phyloP scores from a whole-genome alignment of 495 filamentous ascomycete species.

The Aspergillus diversus region DNA sequence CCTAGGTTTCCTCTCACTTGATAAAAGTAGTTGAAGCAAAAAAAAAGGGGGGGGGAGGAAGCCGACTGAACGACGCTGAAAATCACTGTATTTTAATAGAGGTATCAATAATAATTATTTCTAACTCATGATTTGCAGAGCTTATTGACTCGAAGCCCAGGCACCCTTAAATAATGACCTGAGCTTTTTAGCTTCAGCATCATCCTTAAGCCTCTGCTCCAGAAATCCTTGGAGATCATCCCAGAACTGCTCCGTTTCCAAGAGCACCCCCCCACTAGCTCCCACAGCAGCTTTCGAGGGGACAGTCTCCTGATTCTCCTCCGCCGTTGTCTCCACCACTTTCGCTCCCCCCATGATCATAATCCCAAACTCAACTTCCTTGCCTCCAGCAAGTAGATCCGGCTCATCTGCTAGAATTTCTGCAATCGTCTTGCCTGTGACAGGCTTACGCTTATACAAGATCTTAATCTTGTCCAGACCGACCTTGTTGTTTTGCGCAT shows the following conservation, averaged over 20 bases:
- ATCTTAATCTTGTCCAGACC: constrained; percentile 76
- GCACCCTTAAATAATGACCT: constrained; percentile 68
- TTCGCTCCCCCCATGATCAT: constrained; percentile 79
- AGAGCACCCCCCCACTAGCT: constrained; percentile 57
- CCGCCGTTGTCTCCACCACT: constrained; percentile 33
- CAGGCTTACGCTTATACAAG: constrained; percentile 80
- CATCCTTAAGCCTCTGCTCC: constrained; percentile 74
- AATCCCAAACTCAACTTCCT: constrained; percentile 70
- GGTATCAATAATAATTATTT: constrained; percentile 7
- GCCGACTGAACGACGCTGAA: too few species aligned
- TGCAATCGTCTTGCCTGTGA: constrained; percentile 59
- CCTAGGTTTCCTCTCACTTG: background rate
- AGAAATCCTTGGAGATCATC: constrained; percentile 80
- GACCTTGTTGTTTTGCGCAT: constrained; percentile 36
- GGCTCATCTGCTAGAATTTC: constrained; percentile 53
- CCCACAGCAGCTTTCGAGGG: constrained; percentile 54
- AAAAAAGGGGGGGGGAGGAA: too few species aligned
- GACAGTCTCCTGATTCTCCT: constrained; percentile 36
- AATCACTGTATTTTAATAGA: background rate
- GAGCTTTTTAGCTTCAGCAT: constrained; percentile 65
- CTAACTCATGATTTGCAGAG: background rate
- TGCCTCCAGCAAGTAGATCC: constrained; percentile 39
- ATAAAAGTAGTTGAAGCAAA: background rate
- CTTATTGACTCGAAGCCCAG: constrained; percentile 53
- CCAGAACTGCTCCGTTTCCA: constrained; percentile 84